Conservation (phyloP, 352 stramenopile species). For the Phytophthora nicotianae region DNA sequence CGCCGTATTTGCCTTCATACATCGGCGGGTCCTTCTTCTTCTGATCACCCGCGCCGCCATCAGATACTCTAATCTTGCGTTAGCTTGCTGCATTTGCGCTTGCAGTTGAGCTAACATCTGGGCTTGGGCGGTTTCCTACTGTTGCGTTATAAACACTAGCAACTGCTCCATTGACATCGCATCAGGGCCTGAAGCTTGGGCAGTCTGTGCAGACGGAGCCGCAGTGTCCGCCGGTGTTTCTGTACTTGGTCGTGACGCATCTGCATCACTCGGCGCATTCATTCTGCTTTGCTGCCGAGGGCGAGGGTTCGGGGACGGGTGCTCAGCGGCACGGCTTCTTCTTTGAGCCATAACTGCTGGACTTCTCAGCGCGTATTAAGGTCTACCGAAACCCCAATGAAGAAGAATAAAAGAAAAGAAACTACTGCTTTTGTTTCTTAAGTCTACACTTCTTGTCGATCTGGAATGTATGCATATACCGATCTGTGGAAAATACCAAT, state of each 20-base stretch:
- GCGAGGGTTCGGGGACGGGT: too few species aligned
- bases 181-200: not conserved
- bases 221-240: not conserved
- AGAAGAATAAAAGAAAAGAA: too few species aligned
- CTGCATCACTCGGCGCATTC: not conserved
- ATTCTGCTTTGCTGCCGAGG: too few species aligned
- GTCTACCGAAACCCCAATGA: too few species aligned
- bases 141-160: constrained; percentile 13
- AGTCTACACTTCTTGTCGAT: too few species aligned
- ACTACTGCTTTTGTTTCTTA: too few species aligned
- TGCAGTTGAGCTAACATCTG: constrained; percentile 12
- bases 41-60: constrained; percentile 1
- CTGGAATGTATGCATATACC: too few species aligned
- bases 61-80: constrained; percentile 3
- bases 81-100: constrained; percentile 18
- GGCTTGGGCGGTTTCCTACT: constrained; percentile 15
- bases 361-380: not conserved
- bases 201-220: not conserved
- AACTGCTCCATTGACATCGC: constrained; percentile 16
- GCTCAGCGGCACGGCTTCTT: too few species aligned
- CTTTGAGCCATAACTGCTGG: too few species aligned
- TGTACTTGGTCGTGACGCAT: not conserved
- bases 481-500: too few species aligned
- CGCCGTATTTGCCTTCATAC: constrained; percentile 14
- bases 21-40: constrained; percentile 21